Evolutionary conservation across 2,329 filamentous ascomycete genomes (phyloP), one percentile per base, ranked within the genome.

Genomic region (Xylogone sp.): DNA sequence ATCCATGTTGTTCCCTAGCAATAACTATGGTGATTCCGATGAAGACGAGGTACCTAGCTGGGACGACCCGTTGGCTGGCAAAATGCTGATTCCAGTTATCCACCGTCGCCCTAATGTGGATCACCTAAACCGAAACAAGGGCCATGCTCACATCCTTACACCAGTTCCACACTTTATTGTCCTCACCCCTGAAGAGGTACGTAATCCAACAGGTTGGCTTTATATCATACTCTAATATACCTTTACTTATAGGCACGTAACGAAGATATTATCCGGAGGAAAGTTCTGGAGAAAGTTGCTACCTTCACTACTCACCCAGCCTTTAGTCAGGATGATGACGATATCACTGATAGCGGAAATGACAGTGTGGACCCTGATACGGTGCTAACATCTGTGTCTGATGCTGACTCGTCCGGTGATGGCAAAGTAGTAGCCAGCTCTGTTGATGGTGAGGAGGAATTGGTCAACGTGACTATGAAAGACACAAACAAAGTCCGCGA

Each of bases 391-490:
- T 85, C 75, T 16, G 76, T 74, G 19, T 84, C 82, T 1, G 80
- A 84, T 63, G 81, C 79, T 3, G 82, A 88, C 56, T 86, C 83
- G 3, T 84, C 84, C 3, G 81, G 79, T 9, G 87, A 88, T 57
- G 76, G 81, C 20, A 87, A 87, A 63, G 78, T 96, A 45, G 81
- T 86, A 52, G 86, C 90, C 43, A 80, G 83, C 22, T 96, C 92
- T 2, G 81, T 96, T 2, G 86, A 92, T 65, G 88, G 90, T 9
- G 93, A 97, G 67, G 92, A 97, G 55, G 90, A 90, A 55, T 83
- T 97, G 62, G 88, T 97, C 5, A 89, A 97, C 64, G 85, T 99
- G 16, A 88, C 88, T 1, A 92, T 97, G 86, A 84, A 83, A 49
- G 86, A 90, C 60, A 72, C 74, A 2, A 65, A 64, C 16, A 73